phyloP scores from a whole-genome alignment of 2,329 filamentous ascomycete genomes.

The Tolypocladium nubicola region DNA sequence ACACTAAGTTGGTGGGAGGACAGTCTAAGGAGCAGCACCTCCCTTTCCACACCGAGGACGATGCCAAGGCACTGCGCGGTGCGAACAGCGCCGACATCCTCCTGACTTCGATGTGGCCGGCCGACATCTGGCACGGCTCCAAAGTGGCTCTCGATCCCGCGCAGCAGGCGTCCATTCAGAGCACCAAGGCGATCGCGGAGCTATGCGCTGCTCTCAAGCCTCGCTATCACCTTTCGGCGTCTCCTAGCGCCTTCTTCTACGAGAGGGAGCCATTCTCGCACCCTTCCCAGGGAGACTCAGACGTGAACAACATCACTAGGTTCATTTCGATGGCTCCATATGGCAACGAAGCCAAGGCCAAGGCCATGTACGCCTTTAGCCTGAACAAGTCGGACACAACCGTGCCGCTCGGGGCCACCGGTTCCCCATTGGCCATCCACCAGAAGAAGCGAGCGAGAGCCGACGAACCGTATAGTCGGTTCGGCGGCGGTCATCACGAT shows the following conservation, averaged over 20 bases:
- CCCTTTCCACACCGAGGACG: slow-evolving; percentile 67
- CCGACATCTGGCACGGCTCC: slow-evolving; percentile 58
- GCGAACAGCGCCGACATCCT: slow-evolving; percentile 77
- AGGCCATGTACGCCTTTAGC: slow-evolving; percentile 69
- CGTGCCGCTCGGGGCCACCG: slow-evolving; percentile 61
- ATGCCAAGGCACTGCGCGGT: slow-evolving; percentile 65
- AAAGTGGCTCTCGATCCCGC: slow-evolving; percentile 47
- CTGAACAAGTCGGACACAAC: slow-evolving; percentile 55
- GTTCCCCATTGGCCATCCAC: slow-evolving; percentile 55
- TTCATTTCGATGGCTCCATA: slow-evolving; percentile 84
- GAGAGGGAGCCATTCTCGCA: slow-evolving; percentile 92
- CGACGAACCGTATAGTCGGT: slow-evolving; percentile 43
- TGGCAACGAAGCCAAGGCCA: slow-evolving; percentile 67
- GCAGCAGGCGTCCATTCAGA: slow-evolving; percentile 36
- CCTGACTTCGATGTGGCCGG: slow-evolving; percentile 79
- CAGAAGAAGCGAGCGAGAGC: slow-evolving; percentile 46
- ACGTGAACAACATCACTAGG: slow-evolving; percentile 58
- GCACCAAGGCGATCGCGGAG: slow-evolving; percentile 62
- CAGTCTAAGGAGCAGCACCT: slow-evolving; percentile 62
- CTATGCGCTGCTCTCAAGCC: slow-evolving; percentile 72
- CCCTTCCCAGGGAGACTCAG: slow-evolving; percentile 31
- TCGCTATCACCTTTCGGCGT: slow-evolving; percentile 79
- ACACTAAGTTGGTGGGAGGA: slow-evolving; percentile 48
- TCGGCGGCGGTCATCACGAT: slow-evolving; percentile 34
- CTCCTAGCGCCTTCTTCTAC: slow-evolving; percentile 58